phyloP scores from a whole-genome alignment of 2,329 filamentous ascomycete species.

The Mariannaea sp. region DNA sequence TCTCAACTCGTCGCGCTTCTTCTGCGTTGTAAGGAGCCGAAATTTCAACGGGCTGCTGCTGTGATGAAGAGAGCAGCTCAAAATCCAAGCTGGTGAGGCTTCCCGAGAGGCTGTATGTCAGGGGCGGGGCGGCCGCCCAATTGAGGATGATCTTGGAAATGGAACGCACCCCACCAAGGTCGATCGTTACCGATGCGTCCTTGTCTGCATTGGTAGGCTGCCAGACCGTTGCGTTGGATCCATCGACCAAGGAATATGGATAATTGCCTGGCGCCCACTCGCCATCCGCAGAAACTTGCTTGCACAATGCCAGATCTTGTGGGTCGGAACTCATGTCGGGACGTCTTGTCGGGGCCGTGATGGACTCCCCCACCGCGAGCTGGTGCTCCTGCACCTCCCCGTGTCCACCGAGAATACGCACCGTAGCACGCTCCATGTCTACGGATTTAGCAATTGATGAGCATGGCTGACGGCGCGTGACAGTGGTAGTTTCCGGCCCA shows the following conservation, averaged over 20 bases:
- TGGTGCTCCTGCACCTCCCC: constrained; percentile 1
- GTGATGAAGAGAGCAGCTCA: neutral
- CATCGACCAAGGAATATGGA: constrained; percentile 12
- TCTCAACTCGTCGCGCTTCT: neutral
- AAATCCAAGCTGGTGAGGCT: neutral
- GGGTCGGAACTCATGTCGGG: constrained; percentile 5
- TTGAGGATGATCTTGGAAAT: constrained; percentile 3
- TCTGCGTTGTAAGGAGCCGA: neutral
- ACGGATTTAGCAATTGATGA: too few species aligned
- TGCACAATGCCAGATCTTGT: constrained; percentile 17
- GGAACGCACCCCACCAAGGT: neutral
- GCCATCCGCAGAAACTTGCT: constrained; percentile 8
- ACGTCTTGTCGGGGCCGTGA: constrained; percentile 14
- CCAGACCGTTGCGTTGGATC: constrained; percentile 15
- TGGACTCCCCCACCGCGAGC: constrained; percentile 7
- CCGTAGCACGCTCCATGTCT: neutral
- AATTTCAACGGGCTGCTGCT: neutral
- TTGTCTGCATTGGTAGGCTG: constrained; percentile 10
- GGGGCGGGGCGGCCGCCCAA: constrained; percentile 13
- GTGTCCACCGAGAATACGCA: constrained; percentile 1
- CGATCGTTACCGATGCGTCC: constrained; percentile 9
- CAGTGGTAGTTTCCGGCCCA: constrained; percentile 3
- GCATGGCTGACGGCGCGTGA: too few species aligned
- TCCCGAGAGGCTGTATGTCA: constrained; percentile 1
- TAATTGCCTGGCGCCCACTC: constrained; percentile 12